Evolutionary conservation across 768 basidiomycete genomes (phyloP), one percentile per base, ranked within the genome.

Genomic region (Naganishia antarctica): DNA sequence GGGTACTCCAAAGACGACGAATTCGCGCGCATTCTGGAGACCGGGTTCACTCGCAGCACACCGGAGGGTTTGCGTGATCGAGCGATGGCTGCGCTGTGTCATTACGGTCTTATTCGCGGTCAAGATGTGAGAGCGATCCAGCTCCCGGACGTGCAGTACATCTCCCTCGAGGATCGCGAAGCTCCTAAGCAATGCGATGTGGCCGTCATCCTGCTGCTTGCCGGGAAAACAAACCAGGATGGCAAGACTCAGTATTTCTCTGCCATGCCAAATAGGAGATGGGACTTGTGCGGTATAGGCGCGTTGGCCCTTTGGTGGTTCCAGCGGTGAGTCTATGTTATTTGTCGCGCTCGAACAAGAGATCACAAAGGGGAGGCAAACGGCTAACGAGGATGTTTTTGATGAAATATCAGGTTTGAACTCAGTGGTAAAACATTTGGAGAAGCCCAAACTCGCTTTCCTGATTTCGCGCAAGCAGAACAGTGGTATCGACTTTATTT

Each of bases 61-160:
- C 2, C 18, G 18, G 50, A 51, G 21, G 50, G 50, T 3, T 34
- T 51, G 50, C 12, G 50, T 6, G 31, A 51, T 34, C 50, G 50
- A 9, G n/a, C 50, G 4, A 51, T 51, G 50, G 50, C 50, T 25
- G 50, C 50, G 2, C 3, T 51, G 15, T 51, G 15, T 9, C 50
- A 51, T 51, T 51, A 51, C 28, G 31, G 31, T 76, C 50, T 51
- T 7, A 6, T 51, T 15, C 50, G 50, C 2, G 31, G 50, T 16
- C 12, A 32, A 29, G 50, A 51, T 34, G 31, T 29, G 1, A 51
- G 50, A 18, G 50, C 28, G 8, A 32, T 51, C n/a, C 50, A 51
- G 50, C 18, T 51, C 8, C 50, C 50, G 1, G 50, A 51, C 31
- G 50, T 51, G 13, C 50, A 51, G 31, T n/a, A 51, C 21, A 5